Conservation (phyloP, 1,284 basidiomycete species). For the Tilletia caries region DNA sequence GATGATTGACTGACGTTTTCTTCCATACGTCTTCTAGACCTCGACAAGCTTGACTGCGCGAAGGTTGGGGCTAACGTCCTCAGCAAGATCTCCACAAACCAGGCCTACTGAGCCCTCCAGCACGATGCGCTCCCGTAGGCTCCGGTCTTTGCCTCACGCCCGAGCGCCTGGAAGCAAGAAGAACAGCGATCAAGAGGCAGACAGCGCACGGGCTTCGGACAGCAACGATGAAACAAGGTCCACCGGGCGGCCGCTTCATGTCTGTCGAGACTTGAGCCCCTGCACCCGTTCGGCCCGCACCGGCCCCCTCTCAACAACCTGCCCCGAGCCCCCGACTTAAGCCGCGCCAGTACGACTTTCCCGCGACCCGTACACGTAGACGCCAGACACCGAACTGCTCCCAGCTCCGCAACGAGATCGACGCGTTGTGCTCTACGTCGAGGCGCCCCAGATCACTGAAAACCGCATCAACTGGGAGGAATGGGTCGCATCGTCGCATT, state of each 20-base stretch:
- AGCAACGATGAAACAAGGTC: background rate
- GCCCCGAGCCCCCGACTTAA: background rate
- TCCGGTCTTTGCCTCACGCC: too few relatives aligned
- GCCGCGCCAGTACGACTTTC: conserved; percentile 34
- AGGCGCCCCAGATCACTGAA: conserved; percentile 86
- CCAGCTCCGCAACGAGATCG: conserved; percentile 88
- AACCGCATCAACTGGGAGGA: conserved; percentile 83
- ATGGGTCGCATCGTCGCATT: conserved; percentile 42
- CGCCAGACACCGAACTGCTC: conserved; percentile 81
- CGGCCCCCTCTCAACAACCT: background rate
- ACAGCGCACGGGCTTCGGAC: too few relatives aligned
- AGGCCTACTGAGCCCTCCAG: too few relatives aligned
- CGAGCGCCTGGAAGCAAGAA: too few relatives aligned
- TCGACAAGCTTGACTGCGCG: too few relatives aligned
- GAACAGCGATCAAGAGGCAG: background rate
- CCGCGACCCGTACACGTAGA: too few relatives aligned
- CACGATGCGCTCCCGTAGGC: too few relatives aligned
- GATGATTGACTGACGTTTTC: too few relatives aligned
- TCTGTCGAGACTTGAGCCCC: background rate
- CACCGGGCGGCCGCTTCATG: background rate
- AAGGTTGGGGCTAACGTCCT: too few relatives aligned
- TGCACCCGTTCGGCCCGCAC: too few relatives aligned
- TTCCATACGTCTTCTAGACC: too few relatives aligned
- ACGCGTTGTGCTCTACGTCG: conserved; percentile 97
- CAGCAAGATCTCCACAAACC: too few relatives aligned